Evolutionary conservation across 352 stramenopile species (phyloP), one percentile per base, ranked within the genome.

Genomic region (Globisporangium takayamanum): DNA sequence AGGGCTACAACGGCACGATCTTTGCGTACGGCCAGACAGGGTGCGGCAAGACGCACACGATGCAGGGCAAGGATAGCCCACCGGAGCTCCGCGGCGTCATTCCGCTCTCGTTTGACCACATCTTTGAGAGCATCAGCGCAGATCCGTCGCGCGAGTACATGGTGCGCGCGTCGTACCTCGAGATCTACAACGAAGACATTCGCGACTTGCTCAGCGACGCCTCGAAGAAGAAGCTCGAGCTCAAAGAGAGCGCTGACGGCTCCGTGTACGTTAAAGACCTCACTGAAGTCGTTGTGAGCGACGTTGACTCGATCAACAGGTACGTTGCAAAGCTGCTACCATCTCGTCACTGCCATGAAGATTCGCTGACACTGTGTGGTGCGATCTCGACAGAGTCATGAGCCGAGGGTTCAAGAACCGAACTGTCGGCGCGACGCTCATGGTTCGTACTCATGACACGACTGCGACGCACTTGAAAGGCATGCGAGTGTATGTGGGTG

Each of bases 131-230:
- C 20, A 93, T 95, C 54, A 75, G 76, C 44, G 69, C 81, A 22
- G 81, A 94, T 44, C 70, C 70, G 10, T 74, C 64, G 5, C 68
- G 72, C 11, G 82, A 94, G 53, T 91, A 94, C 60, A 92, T 91
- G 84, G 80, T 91, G 7, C 77, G 84, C 52, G 84, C 80, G 39
- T 97, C 87, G 49, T 98, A 97, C 67, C 72, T 98, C 22, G 93
- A 98, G 64, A 97, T 98, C 51, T 98, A 98, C 80, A 98, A 98
- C 59, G 93, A 98, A 57, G 87, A 95, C 55, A 96, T 98, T 51
- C 78, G 85, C 22, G 94, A 98, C 64, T 64, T 98, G 16, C 75
- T 98, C 11, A 64, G 53, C 12, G 81, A 97, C 49, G 76, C 88
- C 66, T 48, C 74, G 22, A 86, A 93, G 68, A 84, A 94, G 63